Evolutionary conservation across 169 alveolate genomes (phyloP).

Genomic region (Condylostoma magnum): DNA sequence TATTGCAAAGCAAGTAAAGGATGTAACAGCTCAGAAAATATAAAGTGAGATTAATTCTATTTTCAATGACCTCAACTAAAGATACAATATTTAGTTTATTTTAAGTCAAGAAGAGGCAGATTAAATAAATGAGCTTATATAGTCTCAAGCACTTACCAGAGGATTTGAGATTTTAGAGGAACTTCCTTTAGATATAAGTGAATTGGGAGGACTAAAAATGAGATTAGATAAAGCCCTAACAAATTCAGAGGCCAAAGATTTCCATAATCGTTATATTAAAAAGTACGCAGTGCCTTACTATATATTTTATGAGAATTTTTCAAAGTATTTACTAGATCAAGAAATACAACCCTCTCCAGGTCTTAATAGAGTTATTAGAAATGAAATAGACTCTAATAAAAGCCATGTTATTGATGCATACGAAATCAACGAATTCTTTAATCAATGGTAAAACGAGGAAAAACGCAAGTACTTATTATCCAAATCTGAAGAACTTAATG

Average conservation of each 20-base stretch:
- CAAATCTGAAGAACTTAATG: background rate
- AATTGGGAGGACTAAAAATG: background rate
- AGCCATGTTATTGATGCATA: background rate
- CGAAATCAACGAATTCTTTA: slow-evolving; percentile 17
- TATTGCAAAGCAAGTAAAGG: no score
- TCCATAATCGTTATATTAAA: background rate
- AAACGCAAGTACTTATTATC: background rate
- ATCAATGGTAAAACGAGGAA: slow-evolving; percentile 9
- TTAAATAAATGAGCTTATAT: no score
- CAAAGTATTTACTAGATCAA: background rate
- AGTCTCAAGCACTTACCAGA: no score
- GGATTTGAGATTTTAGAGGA: background rate
- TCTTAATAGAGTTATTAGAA: background rate
- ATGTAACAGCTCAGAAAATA: no score
- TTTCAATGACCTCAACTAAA: no score
- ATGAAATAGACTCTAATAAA: slow-evolving; percentile 1
- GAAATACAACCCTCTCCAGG: background rate
- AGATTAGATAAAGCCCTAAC: background rate
- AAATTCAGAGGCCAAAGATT: background rate
- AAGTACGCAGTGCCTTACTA: background rate
- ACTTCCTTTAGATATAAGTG: background rate
- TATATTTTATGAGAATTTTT: background rate
- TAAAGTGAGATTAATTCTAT: no score
- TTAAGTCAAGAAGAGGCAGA: no score
- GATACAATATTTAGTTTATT: no score